These are phyloP conservation scores for Pythium volutum DNA, from an alignment of 352 stramenopile species.

Conservation along the genomic window DNA sequence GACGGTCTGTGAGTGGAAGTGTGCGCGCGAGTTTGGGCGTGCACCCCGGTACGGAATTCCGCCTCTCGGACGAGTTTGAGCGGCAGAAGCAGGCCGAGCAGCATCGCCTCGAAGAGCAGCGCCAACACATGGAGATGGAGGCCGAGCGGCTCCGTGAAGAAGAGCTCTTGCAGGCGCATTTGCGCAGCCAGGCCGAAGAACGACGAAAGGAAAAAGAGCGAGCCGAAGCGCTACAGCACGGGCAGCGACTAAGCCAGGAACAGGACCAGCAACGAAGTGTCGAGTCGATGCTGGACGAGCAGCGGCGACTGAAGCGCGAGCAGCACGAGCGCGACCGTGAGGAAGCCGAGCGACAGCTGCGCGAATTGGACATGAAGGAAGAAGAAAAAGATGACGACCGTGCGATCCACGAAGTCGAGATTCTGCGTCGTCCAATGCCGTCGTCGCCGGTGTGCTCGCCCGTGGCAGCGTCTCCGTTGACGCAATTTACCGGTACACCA, in stretches of 20 bases:
- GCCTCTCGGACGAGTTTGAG: slow-evolving; percentile 32
- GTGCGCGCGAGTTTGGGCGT: slow-evolving; percentile 42
- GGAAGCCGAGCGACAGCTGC: slow-evolving; percentile 42
- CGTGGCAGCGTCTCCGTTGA: slow-evolving; percentile 4
- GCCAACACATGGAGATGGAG: slow-evolving; percentile 15
- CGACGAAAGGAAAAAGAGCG: slow-evolving; percentile 12
- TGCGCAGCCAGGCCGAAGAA: slow-evolving; percentile 21
- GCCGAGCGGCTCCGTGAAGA: slow-evolving; percentile 22
- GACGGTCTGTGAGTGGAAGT: slow-evolving; percentile 28
- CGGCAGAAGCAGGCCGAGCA: slow-evolving; percentile 13
- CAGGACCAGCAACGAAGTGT: slow-evolving; percentile 12
- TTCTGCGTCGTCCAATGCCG: slow-evolving; percentile 20
- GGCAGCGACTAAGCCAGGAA: slow-evolving; percentile 1
- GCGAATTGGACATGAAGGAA: slow-evolving; percentile 39
- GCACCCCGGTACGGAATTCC: slow-evolving; percentile 27
- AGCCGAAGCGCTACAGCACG: slow-evolving; percentile 1
- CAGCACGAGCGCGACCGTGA: slow-evolving; percentile 57
- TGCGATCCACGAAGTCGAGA: slow-evolving; percentile 34
- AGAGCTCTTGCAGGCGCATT: slow-evolving; percentile 20
- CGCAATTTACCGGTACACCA: slow-evolving; percentile 17
- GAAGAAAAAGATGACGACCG: slow-evolving; percentile 19
- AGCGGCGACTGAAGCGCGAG: slow-evolving; percentile 70
- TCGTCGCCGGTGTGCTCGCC: slow-evolving; percentile 13
- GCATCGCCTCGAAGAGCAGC: slow-evolving; percentile 11
- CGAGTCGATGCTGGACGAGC: slow-evolving; percentile 43